Evolutionary conservation across 129 eudicot genomes (phyloP).

Genomic region (Glebionis coronaria): DNA sequence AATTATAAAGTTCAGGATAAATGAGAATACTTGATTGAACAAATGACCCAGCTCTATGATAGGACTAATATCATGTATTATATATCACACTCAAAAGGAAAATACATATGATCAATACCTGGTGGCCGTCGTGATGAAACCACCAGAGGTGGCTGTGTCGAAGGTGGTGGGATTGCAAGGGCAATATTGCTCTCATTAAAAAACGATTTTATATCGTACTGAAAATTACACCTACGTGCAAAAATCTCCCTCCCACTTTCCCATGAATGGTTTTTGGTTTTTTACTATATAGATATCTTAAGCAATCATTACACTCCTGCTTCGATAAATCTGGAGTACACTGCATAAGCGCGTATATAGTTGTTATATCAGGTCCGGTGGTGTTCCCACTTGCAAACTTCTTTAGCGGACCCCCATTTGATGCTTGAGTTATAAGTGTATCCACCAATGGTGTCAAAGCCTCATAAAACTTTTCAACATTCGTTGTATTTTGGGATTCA

Average conservation of each 20-base stretch:
- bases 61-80: background rate
- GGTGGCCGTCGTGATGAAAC: background rate
- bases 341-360: background rate
- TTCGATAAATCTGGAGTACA: background rate
- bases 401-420: background rate
- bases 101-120: background rate
- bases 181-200: background rate
- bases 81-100: too few relatives aligned
- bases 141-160: background rate
- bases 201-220: background rate
- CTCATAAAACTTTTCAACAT: background rate
- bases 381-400: conserved; percentile 1
- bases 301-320: background rate
- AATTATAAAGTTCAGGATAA: too few relatives aligned
- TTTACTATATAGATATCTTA: too few relatives aligned
- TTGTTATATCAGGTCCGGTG: background rate
- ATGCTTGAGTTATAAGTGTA: background rate
- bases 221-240: background rate
- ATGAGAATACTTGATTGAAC: too few relatives aligned
- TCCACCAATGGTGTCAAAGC: background rate
- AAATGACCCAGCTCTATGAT: background rate
- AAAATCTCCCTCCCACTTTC: background rate
- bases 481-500: background rate
- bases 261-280: background rate
- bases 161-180: background rate